Evolutionary conservation across 2,329 filamentous ascomycete genomes (phyloP), one percentile per base, ranked within the genome.

Genomic region (Leptographium lundbergii): DNA sequence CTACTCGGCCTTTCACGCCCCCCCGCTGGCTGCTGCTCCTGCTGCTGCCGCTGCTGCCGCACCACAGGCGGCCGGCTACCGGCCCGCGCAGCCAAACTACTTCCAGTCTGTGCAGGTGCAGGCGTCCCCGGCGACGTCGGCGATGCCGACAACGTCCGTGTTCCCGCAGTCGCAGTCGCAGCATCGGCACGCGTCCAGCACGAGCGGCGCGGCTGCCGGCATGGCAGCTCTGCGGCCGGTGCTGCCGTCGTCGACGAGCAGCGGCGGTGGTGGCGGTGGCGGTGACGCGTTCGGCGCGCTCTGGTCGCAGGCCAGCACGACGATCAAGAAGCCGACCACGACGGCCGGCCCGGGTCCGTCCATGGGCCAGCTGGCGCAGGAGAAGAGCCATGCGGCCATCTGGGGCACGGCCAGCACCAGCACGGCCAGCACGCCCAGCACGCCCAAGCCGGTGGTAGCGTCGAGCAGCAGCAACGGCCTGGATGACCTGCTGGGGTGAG

Each of bases 331-430:
- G 75, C 78, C 73, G 61, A 80, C 84, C 27, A 25, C 13, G 2
- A 77, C 80, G 11, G 75, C 79, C 58, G 87, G 87, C 0, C 86
- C 85, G 60, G 88, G 88, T 0, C 87, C 85, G 60, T 91, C 91
- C 59, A 81, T 99, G 74, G 91, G 91, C 34, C 91, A 95, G 71
- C 83, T 99, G 57, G 92, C 91, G n/a, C 96, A 96, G 77, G 91
- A 96, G 74, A 96, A 97, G 80, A 94, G 91, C 60, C 91, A 86
- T 66, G 91, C 91, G 19, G 91, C 91, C 9, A 89, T 99, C 63
- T 99, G 95, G 91, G 94, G 92, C 22, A 81, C 88, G 0, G 79
- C 87, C 19, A 77, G 84, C 54, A 61, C 69, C 64, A 57, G 68
- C 6, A 24, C 63, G 6, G 51, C 61, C 17, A 36, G 57, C 2